Evolutionary conservation across 2,329 filamentous ascomycete genomes (phyloP).

Genomic region (Orbilia ellipsospora): DNA sequence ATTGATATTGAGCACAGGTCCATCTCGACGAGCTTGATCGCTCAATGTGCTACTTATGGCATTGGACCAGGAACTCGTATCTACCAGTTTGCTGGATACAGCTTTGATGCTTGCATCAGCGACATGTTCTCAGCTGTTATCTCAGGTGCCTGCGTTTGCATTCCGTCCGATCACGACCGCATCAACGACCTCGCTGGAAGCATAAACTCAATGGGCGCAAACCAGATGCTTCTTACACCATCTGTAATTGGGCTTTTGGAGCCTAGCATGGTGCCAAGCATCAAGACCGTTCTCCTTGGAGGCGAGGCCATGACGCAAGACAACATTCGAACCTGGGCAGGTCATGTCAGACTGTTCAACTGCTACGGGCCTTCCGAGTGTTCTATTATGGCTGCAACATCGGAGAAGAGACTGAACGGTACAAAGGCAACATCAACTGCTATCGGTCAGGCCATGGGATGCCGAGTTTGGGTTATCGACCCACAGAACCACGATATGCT

Average conservation of each 20-base stretch:
- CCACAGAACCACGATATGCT: slow-evolving; percentile 62
- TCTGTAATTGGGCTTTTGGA: slow-evolving; percentile 63
- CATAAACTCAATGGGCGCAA: slow-evolving; percentile 60
- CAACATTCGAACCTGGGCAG: slow-evolving; percentile 18
- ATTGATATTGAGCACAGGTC: slow-evolving; percentile 71
- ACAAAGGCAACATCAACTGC: neutral
- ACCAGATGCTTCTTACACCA: slow-evolving; percentile 65
- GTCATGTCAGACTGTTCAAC: slow-evolving; percentile 60
- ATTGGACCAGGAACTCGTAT: slow-evolving; percentile 59
- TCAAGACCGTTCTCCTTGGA: slow-evolving; percentile 60
- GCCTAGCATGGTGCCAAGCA: slow-evolving; percentile 62
- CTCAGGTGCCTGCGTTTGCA: slow-evolving; percentile 66
- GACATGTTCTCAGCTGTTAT: slow-evolving; percentile 62
- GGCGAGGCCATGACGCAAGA: slow-evolving; percentile 13
- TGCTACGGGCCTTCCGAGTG: slow-evolving; percentile 61
- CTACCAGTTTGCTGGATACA: slow-evolving; percentile 62
- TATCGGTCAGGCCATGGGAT: slow-evolving; percentile 18
- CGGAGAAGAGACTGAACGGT: neutral
- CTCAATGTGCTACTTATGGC: slow-evolving; percentile 62
- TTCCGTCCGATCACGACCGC: slow-evolving; percentile 65
- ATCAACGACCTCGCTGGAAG: slow-evolving; percentile 64
- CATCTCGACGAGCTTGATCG: slow-evolving; percentile 61
- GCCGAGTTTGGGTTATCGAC: slow-evolving; percentile 63
- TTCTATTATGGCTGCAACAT: slow-evolving; percentile 13
- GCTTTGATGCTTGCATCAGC: slow-evolving; percentile 65